phyloP scores from a whole-genome alignment of 2,329 filamentous ascomycete species.

The Emmonsiellopsis sp. region DNA sequence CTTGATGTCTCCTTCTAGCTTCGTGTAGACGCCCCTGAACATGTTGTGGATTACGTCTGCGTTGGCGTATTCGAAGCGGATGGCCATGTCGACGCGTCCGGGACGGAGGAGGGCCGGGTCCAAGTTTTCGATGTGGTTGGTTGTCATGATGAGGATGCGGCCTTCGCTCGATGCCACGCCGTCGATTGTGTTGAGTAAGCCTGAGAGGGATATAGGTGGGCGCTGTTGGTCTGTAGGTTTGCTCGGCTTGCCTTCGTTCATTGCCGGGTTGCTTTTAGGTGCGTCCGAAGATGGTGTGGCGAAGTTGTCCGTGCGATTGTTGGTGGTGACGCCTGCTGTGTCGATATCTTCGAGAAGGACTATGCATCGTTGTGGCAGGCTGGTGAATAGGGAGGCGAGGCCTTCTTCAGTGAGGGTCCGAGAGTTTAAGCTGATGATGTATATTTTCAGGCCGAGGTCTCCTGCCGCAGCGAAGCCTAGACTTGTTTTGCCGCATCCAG shows the following conservation, averaged over 20 bases:
- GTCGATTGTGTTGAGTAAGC: constrained; percentile 60
- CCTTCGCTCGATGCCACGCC: constrained; percentile 63
- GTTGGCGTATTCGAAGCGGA: constrained; percentile 44
- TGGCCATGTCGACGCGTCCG: constrained; percentile 57
- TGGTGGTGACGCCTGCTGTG: constrained; percentile 59
- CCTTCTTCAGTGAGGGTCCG: constrained; percentile 55
- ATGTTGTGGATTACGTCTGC: constrained; percentile 28
- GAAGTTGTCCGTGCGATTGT: constrained; percentile 13
- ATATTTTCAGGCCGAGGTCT: constrained; percentile 61
- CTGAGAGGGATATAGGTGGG: constrained; percentile 53
- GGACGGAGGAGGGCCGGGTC: constrained; percentile 57
- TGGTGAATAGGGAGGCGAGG: constrained; percentile 54
- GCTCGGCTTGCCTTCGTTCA: constrained; percentile 10
- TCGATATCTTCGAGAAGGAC: constrained; percentile 72
- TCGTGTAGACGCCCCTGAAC: constrained; percentile 31
- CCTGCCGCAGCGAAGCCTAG: constrained; percentile 63
- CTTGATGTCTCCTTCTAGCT: constrained; percentile 21
- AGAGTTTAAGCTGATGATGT: constrained; percentile 62
- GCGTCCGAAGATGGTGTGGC: constrained; percentile 16
- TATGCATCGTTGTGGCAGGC: constrained; percentile 60
- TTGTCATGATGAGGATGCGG: constrained; percentile 66
- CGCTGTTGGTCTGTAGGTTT: constrained; percentile 6
- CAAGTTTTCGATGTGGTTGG: constrained; percentile 56
- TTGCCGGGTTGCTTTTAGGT: constrained; percentile 14
- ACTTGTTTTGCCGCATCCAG: constrained; percentile 70